Evolutionary conservation across 2,329 filamentous ascomycete species (phyloP).

Genomic region (Plenodomus tracheiphilus): DNA sequence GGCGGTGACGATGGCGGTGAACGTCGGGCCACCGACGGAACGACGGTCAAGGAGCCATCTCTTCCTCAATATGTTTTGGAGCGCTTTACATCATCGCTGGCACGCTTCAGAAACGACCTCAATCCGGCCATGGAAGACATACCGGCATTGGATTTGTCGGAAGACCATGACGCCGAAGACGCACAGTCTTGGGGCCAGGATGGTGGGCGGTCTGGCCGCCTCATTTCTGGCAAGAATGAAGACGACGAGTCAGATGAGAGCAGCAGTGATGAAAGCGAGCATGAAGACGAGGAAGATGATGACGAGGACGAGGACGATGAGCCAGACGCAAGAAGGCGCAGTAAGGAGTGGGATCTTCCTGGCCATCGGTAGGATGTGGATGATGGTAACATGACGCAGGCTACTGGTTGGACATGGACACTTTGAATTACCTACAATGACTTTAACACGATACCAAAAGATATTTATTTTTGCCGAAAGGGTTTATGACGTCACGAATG

Average conservation of each 20-base stretch:
- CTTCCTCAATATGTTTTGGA: conserved; percentile 52
- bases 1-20: conserved; percentile 42
- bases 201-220: conserved; percentile 26
- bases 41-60: conserved; percentile 43
- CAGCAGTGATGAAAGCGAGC: conserved; percentile 40
- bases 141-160: conserved; percentile 30
- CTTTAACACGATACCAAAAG: neutral
- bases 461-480: too few relatives aligned
- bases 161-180: conserved; percentile 34
- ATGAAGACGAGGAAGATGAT: conserved; percentile 37
- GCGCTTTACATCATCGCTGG: conserved; percentile 49
- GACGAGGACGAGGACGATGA: conserved; percentile 33
- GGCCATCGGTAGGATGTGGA: conserved; percentile 35
- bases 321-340: conserved; percentile 20
- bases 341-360: conserved; percentile 40
- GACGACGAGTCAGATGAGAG: conserved; percentile 38
- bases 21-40: conserved; percentile 39
- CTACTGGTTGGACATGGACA: conserved; percentile 1
- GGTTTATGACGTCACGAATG: too few relatives aligned
- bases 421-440: too few relatives aligned
- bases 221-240: conserved; percentile 29
- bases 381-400: neutral
- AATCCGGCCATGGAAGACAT: conserved; percentile 40
- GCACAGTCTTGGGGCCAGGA: conserved; percentile 41
- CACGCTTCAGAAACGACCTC: conserved; percentile 52